Percentiles rank a stretch among this genome's conserved stretches.
Conservation (phyloP, 2,329 filamentous ascomycete genomes). For the Aspergillus sojae region DNA sequence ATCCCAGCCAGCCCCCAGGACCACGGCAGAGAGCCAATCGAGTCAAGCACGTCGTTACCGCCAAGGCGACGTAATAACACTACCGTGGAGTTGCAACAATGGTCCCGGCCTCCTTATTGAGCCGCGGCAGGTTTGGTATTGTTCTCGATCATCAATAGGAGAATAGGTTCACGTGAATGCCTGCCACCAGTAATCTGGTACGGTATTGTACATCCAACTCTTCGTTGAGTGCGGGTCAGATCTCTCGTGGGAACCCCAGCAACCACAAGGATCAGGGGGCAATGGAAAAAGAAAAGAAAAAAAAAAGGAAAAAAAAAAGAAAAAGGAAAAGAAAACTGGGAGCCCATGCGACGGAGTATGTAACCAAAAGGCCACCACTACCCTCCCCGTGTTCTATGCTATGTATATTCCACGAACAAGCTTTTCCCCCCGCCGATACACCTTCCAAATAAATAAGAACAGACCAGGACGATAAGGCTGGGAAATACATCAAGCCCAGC, state of each 20-base stretch:
- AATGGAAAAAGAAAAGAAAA: neutral
- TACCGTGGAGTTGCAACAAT: conserved; percentile 17
- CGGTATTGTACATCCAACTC: neutral
- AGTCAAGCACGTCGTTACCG: neutral
- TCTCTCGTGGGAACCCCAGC: too few relatives aligned
- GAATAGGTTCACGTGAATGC: conserved; percentile 21
- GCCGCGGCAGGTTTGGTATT: conserved; percentile 17
- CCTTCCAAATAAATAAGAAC: neutral
- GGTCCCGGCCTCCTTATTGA: conserved; percentile 7
- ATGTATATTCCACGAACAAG: neutral
- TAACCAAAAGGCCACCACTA: neutral
- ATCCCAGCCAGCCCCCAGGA: neutral
- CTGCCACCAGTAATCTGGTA: neutral
- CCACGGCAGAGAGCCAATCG: neutral
- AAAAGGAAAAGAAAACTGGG: neutral
- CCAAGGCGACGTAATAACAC: neutral
- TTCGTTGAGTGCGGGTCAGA: neutral
- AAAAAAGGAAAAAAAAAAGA: neutral
- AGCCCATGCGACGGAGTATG: neutral
- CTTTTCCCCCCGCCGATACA: neutral
- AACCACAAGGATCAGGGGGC: neutral
- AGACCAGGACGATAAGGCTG: conserved; percentile 12
- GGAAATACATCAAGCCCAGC: conserved; percentile 21
- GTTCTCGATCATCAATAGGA: conserved; percentile 25
- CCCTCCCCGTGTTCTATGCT: neutral